phyloP scores from a whole-genome alignment of 139 green algal genomes.

The Chlorella vulgaris region DNA sequence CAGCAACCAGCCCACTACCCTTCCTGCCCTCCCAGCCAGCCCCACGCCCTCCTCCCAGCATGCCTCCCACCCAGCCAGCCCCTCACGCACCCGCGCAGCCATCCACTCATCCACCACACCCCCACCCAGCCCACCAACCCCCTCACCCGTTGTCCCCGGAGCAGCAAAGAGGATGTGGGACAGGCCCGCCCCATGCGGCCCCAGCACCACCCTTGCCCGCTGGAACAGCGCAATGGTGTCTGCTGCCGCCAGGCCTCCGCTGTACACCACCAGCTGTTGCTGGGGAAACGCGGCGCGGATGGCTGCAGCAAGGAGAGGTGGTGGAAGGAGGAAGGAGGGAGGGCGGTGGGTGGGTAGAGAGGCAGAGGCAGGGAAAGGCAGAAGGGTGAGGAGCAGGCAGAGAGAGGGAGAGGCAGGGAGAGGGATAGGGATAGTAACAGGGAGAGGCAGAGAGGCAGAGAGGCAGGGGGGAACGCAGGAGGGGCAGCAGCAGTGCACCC shows the following conservation, averaged over 20 bases:
- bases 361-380: no score
- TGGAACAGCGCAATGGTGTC: slow-evolving; percentile 40
- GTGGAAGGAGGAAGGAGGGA: no score
- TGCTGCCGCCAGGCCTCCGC: neutral
- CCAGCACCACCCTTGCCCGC: slow-evolving; percentile 38
- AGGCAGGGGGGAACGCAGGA: no score
- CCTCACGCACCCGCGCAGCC: neutral
- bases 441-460: no score
- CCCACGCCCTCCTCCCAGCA: neutral
- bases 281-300: slow-evolving; percentile 27
- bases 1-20: no score
- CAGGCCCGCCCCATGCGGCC: slow-evolving; percentile 46
- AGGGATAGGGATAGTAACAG: no score
- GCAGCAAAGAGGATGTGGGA: slow-evolving; percentile 47
- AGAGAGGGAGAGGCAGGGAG: no score
- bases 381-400: neutral
- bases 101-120: neutral
- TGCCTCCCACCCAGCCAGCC: neutral
- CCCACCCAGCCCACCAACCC: neutral
- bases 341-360: neutral
- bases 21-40: neutral
- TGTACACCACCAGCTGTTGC: slow-evolving; percentile 28
- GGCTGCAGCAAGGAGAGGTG: neutral
- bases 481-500: no score
- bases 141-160: slow-evolving; percentile 33